Evolutionary conservation across 2,329 filamentous ascomycete genomes (phyloP).

Genomic region (Aspergillus fructus): DNA sequence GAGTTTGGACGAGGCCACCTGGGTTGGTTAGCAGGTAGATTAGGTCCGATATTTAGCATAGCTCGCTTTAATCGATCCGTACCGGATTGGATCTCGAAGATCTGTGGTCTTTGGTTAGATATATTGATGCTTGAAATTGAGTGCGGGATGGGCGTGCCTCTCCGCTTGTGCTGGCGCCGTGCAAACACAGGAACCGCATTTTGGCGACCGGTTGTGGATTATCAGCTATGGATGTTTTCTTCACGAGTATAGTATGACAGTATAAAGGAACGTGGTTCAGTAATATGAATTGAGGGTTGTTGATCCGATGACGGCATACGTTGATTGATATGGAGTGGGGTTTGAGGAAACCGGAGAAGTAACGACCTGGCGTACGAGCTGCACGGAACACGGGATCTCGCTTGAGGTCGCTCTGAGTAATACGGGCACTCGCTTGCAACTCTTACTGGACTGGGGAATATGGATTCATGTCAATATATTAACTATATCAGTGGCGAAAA

Average conservation of each 20-base stretch:
- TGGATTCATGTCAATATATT: not conserved
- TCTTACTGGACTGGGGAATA: not conserved
- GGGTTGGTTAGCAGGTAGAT: slow-evolving; percentile 11
- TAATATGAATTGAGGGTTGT: not conserved
- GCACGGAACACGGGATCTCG: slow-evolving; percentile 1
- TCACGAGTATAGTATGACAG: not conserved
- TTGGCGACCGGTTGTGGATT: not conserved
- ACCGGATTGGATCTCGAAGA: slow-evolving; percentile 36
- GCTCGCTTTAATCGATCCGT: not conserved
- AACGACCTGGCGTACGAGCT: not conserved
- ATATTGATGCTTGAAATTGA: not conserved
- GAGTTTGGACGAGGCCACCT: slow-evolving; percentile 28
- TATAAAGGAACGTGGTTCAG: not conserved
- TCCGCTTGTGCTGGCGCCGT: slow-evolving; percentile 31
- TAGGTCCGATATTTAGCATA: not conserved
- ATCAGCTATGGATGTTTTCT: not conserved
- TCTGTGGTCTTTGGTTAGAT: slow-evolving; percentile 20
- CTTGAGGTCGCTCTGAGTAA: not conserved
- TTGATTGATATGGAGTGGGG: slow-evolving; percentile 1
- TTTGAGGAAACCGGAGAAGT: not conserved
- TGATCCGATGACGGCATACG: slow-evolving; percentile 5
- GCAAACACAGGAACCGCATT: slow-evolving; percentile 36
- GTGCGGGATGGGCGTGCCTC: slow-evolving; percentile 23
- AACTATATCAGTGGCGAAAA: not conserved
- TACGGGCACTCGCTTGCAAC: not conserved